phyloP scores from a whole-genome alignment of 1,284 basidiomycete species.

The Sporisorium sorghi region DNA sequence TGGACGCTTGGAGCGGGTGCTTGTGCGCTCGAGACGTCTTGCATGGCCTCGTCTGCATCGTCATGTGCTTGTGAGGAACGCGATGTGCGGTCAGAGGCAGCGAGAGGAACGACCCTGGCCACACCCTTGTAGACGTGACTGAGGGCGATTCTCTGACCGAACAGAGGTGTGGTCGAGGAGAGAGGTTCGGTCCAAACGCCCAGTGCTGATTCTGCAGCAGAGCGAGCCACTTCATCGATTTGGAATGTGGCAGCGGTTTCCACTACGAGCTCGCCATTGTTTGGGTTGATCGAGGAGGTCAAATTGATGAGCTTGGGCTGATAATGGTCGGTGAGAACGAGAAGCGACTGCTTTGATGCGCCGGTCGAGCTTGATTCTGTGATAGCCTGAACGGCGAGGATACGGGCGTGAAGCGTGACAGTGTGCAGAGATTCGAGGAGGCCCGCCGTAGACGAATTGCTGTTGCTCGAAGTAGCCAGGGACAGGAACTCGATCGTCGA shows the following conservation, averaged over 20 bases:
- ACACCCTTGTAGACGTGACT: constrained; percentile 56
- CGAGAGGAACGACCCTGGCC: constrained; percentile 44
- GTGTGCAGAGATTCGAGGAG: constrained; percentile 35
- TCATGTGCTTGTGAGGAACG: neutral
- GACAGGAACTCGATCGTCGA: constrained; percentile 48
- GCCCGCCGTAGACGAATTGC: constrained; percentile 11
- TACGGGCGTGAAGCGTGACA: constrained; percentile 40
- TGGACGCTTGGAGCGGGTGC: constrained; percentile 2
- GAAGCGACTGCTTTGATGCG: constrained; percentile 20
- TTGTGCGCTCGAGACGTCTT: constrained; percentile 11
- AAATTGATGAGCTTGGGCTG: constrained; percentile 48
- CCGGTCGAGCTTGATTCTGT: constrained; percentile 9
- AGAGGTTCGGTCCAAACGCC: constrained; percentile 36
- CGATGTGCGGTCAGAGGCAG: neutral
- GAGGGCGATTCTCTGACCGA: constrained; percentile 35
- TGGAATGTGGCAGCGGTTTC: constrained; percentile 36
- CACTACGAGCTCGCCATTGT: constrained; percentile 17
- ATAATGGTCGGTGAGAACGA: constrained; percentile 61
- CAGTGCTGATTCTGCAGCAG: constrained; percentile 55
- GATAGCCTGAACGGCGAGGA: constrained; percentile 36
- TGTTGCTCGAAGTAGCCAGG: constrained; percentile 6
- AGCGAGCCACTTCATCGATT: constrained; percentile 53
- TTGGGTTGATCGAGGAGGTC: constrained; percentile 4
- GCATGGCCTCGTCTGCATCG: constrained; percentile 31
- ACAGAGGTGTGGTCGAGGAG: neutral